Evolutionary conservation across 1,284 basidiomycete genomes (phyloP), one percentile per base, ranked within the genome.

Genomic region (Heterobasidion irregulare): DNA sequence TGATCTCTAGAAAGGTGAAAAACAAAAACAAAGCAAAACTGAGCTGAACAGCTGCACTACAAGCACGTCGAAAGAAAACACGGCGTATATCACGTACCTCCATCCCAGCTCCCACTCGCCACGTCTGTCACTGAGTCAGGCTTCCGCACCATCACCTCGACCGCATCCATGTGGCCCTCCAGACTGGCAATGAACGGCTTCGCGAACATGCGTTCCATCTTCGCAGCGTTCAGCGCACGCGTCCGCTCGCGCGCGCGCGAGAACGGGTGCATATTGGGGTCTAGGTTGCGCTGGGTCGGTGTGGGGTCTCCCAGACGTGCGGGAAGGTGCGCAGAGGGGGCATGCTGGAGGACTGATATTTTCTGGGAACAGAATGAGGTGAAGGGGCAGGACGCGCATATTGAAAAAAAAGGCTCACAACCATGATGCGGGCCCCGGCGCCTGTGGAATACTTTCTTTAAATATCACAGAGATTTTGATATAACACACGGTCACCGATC

Each of bases 71-170:
- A 16, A 56, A 52, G 51, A 26, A 26, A 26, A 26, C 4, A 26
- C 26, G 26, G 26, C 26, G 26, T 26, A 26, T 26, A 6, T 26
- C 41, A 79, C 82, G 67, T 61, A 90, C 90, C 90, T 74, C 96
- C 96, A 69, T 98, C 94, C 76, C 94, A 97, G 62, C 92, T 93
- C 26, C 92, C 96, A 61, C 92, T 97, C 0, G 92, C 95, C n/a
- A 98, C 78, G 13, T 86, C 79, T 18, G 84, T 86, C 47, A 97
- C 74, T 2, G 89, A 80, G 18, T 84, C 83, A 34, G 89, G 86
- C 66, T 92, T 92, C 65, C 82, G 86, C 18, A 82, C 83, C 58
- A 98, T 75, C 19, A 86, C 83, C 71, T 98, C 97, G 13, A 98
- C 86, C n/a, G 95, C 94, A 69, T 99, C 97, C 35, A 92, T 79